phyloP scores from a whole-genome alignment of 148 eudicot species.

The Chenopodium quinoa region DNA sequence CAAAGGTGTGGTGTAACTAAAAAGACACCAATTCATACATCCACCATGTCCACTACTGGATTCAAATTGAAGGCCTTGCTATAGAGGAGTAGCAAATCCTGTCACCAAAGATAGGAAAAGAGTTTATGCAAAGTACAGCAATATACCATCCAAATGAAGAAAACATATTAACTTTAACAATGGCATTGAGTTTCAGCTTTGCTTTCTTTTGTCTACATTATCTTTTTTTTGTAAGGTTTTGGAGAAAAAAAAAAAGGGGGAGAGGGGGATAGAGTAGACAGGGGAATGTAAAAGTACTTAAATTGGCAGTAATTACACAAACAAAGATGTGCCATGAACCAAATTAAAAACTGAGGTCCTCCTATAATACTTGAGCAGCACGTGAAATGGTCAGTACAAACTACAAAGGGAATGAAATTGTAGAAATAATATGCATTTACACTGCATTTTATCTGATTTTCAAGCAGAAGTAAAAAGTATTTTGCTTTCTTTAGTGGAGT shows the following conservation, averaged over 20 bases:
- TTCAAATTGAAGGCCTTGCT: conserved; percentile 36
- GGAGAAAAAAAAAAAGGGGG: neutral
- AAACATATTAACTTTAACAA: neutral
- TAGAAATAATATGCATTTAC: neutral
- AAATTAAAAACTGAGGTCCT: neutral
- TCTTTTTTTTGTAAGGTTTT: neutral
- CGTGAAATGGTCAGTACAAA: neutral
- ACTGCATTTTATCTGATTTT: too few species aligned
- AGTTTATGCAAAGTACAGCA: conserved; percentile 7
- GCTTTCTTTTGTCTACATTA: neutral
- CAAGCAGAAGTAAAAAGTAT: neutral
- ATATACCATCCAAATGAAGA: neutral
- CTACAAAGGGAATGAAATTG: neutral
- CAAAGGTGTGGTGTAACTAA: conserved; percentile 18
- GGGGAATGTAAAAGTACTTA: neutral
- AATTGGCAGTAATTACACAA: neutral
- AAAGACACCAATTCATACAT: conserved; percentile 1
- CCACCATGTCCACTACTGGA: neutral
- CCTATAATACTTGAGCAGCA: neutral
- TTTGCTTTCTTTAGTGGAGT: neutral
- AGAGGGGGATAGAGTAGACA: neutral
- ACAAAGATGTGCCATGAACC: neutral
- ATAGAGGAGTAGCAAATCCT: conserved; percentile 69
- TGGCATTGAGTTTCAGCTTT: neutral
- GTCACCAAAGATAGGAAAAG: conserved; percentile 14